Conservation (phyloP, 75 land plant species). For the Picea glauca region DNA sequence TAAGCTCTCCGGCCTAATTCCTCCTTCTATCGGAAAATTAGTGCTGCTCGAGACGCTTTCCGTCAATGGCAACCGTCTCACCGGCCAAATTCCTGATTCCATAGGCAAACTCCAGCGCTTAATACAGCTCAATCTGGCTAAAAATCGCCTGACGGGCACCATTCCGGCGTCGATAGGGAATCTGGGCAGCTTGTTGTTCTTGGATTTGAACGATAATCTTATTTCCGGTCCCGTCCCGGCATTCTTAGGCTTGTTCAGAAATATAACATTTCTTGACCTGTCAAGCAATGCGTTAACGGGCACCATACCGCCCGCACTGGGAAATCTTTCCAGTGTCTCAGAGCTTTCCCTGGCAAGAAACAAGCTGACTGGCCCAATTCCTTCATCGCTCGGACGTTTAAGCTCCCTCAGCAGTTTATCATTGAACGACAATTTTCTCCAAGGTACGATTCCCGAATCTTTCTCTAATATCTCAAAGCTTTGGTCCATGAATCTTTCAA, state of each 20-base stretch:
- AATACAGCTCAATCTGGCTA: slow-evolving; percentile 38
- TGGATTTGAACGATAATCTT: slow-evolving; percentile 56
- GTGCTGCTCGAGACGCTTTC: slow-evolving; percentile 33
- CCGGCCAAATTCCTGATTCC: slow-evolving; percentile 48
- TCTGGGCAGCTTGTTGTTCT: slow-evolving; percentile 27
- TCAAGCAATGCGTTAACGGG: slow-evolving; percentile 69
- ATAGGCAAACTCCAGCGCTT: slow-evolving; percentile 33
- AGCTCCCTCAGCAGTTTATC: slow-evolving; percentile 40
- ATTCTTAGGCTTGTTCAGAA: slow-evolving; percentile 38
- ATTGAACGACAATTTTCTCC: slow-evolving; percentile 33
- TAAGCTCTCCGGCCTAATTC: slow-evolving; percentile 52
- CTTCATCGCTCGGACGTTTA: slow-evolving; percentile 43
- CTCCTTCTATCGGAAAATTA: slow-evolving; percentile 43
- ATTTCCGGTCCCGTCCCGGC: slow-evolving; percentile 58
- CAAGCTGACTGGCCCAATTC: slow-evolving; percentile 60
- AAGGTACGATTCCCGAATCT: slow-evolving; percentile 53
- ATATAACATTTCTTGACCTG: slow-evolving; percentile 52
- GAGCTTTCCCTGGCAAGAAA: slow-evolving; percentile 53
- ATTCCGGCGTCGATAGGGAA: slow-evolving; percentile 37
- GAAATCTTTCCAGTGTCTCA: slow-evolving; percentile 17
- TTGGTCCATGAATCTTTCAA: slow-evolving; percentile 52
- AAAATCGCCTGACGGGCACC: slow-evolving; percentile 44
- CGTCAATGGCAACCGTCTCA: slow-evolving; percentile 41
- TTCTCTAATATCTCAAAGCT: slow-evolving; percentile 39
- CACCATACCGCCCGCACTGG: slow-evolving; percentile 45